Conservation (phyloP, 2,329 filamentous ascomycete species). For the Sporothrix brunneoviolacea region DNA sequence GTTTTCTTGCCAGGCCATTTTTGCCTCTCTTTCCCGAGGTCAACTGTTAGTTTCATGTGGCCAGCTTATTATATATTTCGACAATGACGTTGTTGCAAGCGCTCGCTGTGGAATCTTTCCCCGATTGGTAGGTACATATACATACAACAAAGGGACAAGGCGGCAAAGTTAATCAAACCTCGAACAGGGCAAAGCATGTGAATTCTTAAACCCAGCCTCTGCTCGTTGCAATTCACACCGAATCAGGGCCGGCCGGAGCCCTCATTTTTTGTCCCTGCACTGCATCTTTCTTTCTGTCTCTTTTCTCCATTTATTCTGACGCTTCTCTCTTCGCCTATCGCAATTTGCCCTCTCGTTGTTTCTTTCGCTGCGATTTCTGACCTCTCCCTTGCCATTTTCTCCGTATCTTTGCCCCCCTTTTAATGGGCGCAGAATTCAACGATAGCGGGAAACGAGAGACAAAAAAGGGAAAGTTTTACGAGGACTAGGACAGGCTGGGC, state of each 20-base stretch:
- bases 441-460: neutral
- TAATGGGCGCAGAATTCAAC: neutral
- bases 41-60: too few relatives aligned
- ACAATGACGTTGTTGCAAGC: too few relatives aligned
- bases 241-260: neutral
- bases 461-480: neutral
- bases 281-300: neutral
- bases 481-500: neutral
- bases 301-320: too few relatives aligned
- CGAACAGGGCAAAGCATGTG: too few relatives aligned
- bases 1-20: too few relatives aligned
- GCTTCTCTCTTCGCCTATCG: too few relatives aligned
- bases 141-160: too few relatives aligned
- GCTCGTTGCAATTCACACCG: slow-evolving; percentile 1
- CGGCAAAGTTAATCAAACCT: too few relatives aligned
- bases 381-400: neutral
- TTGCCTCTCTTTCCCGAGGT: neutral
- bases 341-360: slow-evolving; percentile 1
- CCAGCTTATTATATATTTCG: too few relatives aligned
- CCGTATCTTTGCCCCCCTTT: slow-evolving; percentile 1
- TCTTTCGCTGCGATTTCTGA: neutral
- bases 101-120: too few relatives aligned
- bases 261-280: slow-evolving; percentile 5
- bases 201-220: neutral
- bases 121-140: too few relatives aligned